Evolutionary conservation across 2,329 filamentous ascomycete species (phyloP).

Genomic region (Fulvia fulva): DNA sequence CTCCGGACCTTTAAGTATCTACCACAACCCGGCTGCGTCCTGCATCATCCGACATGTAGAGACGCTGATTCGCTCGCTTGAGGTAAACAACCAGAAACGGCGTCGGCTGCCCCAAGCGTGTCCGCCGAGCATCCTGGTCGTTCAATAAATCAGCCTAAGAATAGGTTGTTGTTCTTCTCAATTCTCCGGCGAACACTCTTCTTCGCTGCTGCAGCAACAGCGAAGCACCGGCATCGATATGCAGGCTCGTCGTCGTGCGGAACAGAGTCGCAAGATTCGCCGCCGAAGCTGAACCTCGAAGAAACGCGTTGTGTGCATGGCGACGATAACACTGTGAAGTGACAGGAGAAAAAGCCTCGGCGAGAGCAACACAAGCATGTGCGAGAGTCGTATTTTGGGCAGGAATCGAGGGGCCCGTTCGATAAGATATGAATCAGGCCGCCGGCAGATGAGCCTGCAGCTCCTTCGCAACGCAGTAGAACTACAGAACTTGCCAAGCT

Average conservation of each 20-base stretch:
- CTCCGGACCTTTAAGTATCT: conserved; percentile 2
- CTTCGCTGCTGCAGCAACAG: background rate
- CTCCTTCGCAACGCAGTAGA: background rate
- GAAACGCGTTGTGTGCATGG: no score
- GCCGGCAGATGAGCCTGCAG: no score
- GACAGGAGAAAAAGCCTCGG: background rate
- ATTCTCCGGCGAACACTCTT: background rate
- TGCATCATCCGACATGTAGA: conserved; percentile 8
- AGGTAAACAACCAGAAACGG: background rate
- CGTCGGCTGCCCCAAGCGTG: background rate
- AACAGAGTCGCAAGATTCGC: background rate
- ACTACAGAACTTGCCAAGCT: background rate
- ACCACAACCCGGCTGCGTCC: background rate
- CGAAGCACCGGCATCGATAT: background rate
- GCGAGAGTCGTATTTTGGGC: no score
- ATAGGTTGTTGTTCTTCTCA: background rate
- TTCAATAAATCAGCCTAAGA: background rate
- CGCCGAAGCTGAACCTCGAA: no score
- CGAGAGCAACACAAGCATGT: background rate
- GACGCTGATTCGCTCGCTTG: conserved; percentile 6
- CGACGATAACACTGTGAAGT: background rate
- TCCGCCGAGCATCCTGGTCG: background rate
- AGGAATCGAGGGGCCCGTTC: no score
- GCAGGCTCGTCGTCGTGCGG: background rate
- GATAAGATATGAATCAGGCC: no score